A percentile compares a stretch with the other conserved stretches of the same genome.
phyloP scores from a whole-genome alignment of 805 yeast species.

The Saccharomycopsis sp. region DNA sequence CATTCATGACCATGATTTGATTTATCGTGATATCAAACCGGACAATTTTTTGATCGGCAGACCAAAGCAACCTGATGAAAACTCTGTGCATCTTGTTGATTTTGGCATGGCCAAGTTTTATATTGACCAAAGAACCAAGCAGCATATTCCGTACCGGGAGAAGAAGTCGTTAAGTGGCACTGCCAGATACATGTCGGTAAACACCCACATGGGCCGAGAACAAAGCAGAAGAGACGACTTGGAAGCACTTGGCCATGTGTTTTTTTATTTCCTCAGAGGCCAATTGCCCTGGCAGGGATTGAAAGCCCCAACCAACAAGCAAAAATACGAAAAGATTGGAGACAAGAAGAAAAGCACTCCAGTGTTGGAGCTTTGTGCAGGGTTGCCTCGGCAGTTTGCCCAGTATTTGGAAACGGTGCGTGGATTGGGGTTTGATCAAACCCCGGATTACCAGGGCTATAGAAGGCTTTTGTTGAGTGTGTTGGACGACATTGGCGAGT shows the following conservation, averaged over 20 bases:
- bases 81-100: conserved; percentile 82
- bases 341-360: conserved; percentile 89
- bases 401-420: conserved; percentile 85
- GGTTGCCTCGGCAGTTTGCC: conserved; percentile 87
- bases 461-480: conserved; percentile 72
- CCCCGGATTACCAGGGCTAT: conserved; percentile 88
- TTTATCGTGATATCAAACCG: conserved; percentile 95
- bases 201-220: conserved; percentile 95
- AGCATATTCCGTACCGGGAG: conserved; percentile 94
- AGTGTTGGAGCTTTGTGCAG: conserved; percentile 76
- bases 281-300: conserved; percentile 98
- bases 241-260: conserved; percentile 94
- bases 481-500: conserved; percentile 58
- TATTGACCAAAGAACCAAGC: conserved; percentile 91
- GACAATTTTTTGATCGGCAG: conserved; percentile 93
- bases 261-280: conserved; percentile 89
- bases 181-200: conserved; percentile 97
- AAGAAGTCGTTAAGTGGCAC: conserved; percentile 94
- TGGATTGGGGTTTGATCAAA: conserved; percentile 82
- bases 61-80: conserved; percentile 76
- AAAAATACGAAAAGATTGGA: conserved; percentile 95
- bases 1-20: conserved; percentile 82
- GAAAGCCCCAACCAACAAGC: conserved; percentile 96
- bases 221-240: conserved; percentile 95
- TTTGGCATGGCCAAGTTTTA: conserved; percentile 99